phyloP scores from a whole-genome alignment of 495 filamentous ascomycete genomes.

The Amphirosellinia nigrospora region DNA sequence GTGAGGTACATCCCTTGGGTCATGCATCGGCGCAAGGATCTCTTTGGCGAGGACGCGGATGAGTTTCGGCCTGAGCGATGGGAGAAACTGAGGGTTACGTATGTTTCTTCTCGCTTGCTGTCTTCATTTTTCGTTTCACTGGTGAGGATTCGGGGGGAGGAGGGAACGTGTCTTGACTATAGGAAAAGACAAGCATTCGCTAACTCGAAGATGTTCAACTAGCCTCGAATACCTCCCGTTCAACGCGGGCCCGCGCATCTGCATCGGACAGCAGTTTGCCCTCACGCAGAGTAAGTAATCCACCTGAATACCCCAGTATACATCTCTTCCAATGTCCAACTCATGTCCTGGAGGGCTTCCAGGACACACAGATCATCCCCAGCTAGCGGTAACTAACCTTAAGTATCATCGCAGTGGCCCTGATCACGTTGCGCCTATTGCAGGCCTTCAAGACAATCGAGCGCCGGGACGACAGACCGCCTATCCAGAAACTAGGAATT shows the following conservation, averaged over 20 bases:
- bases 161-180: background rate
- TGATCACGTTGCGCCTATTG: slow-evolving; percentile 64
- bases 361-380: background rate
- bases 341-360: background rate
- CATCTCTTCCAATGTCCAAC: background rate
- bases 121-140: background rate
- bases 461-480: slow-evolving; percentile 44
- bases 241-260: slow-evolving; percentile 69
- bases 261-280: slow-evolving; percentile 63
- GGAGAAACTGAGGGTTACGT: slow-evolving; percentile 35
- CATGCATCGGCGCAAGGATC: slow-evolving; percentile 49
- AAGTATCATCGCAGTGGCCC: slow-evolving; percentile 38
- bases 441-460: slow-evolving; percentile 65
- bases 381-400: background rate
- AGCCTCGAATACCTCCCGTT: slow-evolving; percentile 70
- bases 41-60: slow-evolving; percentile 53
- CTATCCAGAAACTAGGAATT: slow-evolving; percentile 43
- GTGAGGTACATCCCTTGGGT: slow-evolving; percentile 54
- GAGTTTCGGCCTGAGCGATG: slow-evolving; percentile 57
- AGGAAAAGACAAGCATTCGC: background rate
- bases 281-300: slow-evolving; percentile 53
- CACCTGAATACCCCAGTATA: too few relatives aligned
- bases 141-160: background rate
- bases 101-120: background rate
- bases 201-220: background rate